Evolutionary conservation across 2,329 filamentous ascomycete species (phyloP).

Genomic region (Trichoderma atrobrunneum): DNA sequence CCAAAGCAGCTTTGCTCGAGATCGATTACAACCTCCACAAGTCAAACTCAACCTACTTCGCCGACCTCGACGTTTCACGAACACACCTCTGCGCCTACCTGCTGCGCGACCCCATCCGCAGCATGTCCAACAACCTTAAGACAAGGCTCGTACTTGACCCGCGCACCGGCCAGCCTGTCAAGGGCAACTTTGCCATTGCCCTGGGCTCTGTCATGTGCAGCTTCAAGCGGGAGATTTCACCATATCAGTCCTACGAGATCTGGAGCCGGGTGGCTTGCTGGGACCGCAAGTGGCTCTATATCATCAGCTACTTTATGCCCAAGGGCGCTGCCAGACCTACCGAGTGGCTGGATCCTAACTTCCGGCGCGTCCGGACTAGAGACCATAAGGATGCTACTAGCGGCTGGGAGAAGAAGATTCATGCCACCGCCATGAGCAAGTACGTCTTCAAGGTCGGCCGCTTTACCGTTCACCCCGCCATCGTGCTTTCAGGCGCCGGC

Average conservation of each 20-base stretch:
- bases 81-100: conserved; percentile 75
- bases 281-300: conserved; percentile 81
- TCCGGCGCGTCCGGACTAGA: conserved; percentile 41
- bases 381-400: conserved; percentile 36
- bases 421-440: conserved; percentile 72
- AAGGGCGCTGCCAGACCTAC: conserved; percentile 56
- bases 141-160: conserved; percentile 52
- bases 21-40: conserved; percentile 87
- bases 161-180: conserved; percentile 46
- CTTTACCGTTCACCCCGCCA: conserved; percentile 79
- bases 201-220: conserved; percentile 71
- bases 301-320: conserved; percentile 71
- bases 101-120: conserved; percentile 56
- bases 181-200: conserved; percentile 58
- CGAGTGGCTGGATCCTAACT: conserved; percentile 49
- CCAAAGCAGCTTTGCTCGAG: conserved; percentile 69
- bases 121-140: conserved; percentile 47
- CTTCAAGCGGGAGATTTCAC: conserved; percentile 71
- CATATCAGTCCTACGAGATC: conserved; percentile 69
- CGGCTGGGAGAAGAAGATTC: conserved; percentile 61
- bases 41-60: conserved; percentile 81
- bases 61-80: conserved; percentile 79
- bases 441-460: conserved; percentile 81
- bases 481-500: conserved; percentile 70
- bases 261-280: conserved; percentile 68